phyloP scores from a whole-genome alignment of 805 yeast genomes.

The Yamadazyma akitaensis region DNA sequence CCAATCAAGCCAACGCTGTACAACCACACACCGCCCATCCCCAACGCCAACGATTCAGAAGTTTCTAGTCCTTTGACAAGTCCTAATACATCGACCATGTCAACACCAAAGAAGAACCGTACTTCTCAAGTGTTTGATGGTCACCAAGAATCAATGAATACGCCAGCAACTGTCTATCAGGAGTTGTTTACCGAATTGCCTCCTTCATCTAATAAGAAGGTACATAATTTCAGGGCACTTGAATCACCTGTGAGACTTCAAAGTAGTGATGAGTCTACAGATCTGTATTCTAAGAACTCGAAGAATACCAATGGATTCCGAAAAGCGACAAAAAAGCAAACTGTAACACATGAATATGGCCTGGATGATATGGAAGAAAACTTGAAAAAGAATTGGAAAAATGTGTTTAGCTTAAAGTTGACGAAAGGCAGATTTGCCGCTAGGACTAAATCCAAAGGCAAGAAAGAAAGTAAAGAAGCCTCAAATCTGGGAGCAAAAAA shows the following conservation, averaged over 20 bases:
- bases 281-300: not conserved
- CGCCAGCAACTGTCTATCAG: conserved; percentile 6
- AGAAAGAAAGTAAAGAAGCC: not conserved
- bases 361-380: conserved; percentile 1
- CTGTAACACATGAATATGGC: not conserved
- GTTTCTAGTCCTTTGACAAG: not conserved
- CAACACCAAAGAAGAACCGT: not conserved
- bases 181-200: conserved; percentile 2
- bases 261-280: not conserved
- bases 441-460: not conserved
- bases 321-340: not conserved
- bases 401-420: conserved; percentile 1
- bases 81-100: not conserved
- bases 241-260: conserved; percentile 1
- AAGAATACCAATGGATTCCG: not conserved
- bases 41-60: not conserved
- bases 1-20: not conserved
- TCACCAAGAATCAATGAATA: not conserved
- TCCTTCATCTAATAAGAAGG: not conserved
- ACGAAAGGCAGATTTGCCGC: not conserved
- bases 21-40: not conserved
- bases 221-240: not conserved
- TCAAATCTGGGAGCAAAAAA: not conserved
- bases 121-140: not conserved
- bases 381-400: conserved; percentile 1